Evolutionary conservation across 306 rosid genomes (phyloP).

Genomic region (Vigna angularis): DNA sequence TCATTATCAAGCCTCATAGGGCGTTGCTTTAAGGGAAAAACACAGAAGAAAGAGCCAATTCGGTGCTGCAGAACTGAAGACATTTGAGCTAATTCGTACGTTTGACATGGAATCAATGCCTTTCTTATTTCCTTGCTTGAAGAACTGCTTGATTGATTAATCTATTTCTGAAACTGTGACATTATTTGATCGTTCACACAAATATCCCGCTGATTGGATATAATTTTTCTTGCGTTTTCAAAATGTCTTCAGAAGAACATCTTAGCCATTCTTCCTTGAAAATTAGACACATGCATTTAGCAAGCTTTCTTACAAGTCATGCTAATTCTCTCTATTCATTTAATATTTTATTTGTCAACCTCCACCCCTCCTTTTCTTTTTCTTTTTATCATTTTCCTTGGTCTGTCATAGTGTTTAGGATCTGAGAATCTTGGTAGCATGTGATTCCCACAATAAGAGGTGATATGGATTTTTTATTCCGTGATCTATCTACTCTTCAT

Average conservation of each 20-base stretch:
- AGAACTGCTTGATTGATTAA: slow-evolving; percentile 32
- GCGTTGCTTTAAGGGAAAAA: slow-evolving; percentile 24
- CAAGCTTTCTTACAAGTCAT: slow-evolving; percentile 26
- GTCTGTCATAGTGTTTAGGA: slow-evolving; percentile 26
- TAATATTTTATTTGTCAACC: neutral
- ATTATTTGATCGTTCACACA: slow-evolving; percentile 5
- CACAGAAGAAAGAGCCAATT: slow-evolving; percentile 22
- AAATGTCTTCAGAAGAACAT: slow-evolving; percentile 20
- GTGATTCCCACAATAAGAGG: slow-evolving; percentile 24
- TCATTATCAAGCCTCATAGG: slow-evolving; percentile 28
- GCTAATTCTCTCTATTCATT: slow-evolving; percentile 4
- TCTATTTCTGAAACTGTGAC: slow-evolving; percentile 8
- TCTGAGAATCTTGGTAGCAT: neutral
- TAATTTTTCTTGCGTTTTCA: slow-evolving; percentile 7
- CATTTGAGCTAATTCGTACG: slow-evolving; percentile 33
- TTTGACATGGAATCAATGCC: slow-evolving; percentile 41
- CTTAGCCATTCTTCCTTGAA: slow-evolving; percentile 17
- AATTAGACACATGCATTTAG: slow-evolving; percentile 7
- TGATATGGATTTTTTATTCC: slow-evolving; percentile 28
- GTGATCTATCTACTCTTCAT: slow-evolving; percentile 21
- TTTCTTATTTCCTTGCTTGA: slow-evolving; percentile 31
- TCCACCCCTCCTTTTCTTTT: neutral
- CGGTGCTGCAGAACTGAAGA: slow-evolving; percentile 36
- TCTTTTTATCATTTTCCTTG: neutral
- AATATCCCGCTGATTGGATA: slow-evolving; percentile 1